Base-by-base conservation (phyloP, 306 rosid species). In the Ormosia semicastrata region DNA sequence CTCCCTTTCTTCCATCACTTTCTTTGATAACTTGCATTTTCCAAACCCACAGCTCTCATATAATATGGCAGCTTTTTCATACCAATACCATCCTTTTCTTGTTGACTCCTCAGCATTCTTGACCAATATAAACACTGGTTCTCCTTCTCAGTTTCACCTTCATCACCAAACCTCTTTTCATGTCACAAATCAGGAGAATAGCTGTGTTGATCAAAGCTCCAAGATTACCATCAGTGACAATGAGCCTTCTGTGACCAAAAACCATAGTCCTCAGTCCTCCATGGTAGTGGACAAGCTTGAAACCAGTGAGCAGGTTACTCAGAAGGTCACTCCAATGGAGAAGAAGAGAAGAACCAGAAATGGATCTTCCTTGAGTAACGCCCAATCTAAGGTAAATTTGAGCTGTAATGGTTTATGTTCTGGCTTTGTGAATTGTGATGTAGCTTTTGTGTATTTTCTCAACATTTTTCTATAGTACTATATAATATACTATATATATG, bases 41-140 rank as follows among this genome's bases (percentile, higher is more conserved):
- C 77, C 80, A 72, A 69, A 71, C 59, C 32, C 60, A 39, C 14
- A n/a, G 24, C 32, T 47, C 63, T 17, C 68, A 64, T 49, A 89
- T 49, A 6, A 39, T 1, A 82, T 93, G 98, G 98, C 92, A 71
- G 89, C 97, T 82, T 90, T 87, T 86, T 89, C 98, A 80, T 80
- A 57, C 85, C 91, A 86, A 18, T 81, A 83, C 78, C 89, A 84
- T 18, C 85, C 90, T 71, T 79, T 87, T 69, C 88, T 83, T 71
- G 77, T 83, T 78, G 92, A 91, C 76, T 79, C 92, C 76, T 79
- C 92, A 4, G 9, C 86, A 82, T 79, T 84, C 71, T 83, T 87
- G 60, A 73, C 87, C 74, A 84, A 40, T 54, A 59, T 57, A 36
- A 63, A 82, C 86, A 44, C 83, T 34, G 34, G 12, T 9, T 11